Percentiles rank a stretch among this genome's conserved stretches.
These are phyloP conservation scores for Petunia hybrid DNA, from an alignment of 305 asterid genomes.

Conservation along the genomic window DNA sequence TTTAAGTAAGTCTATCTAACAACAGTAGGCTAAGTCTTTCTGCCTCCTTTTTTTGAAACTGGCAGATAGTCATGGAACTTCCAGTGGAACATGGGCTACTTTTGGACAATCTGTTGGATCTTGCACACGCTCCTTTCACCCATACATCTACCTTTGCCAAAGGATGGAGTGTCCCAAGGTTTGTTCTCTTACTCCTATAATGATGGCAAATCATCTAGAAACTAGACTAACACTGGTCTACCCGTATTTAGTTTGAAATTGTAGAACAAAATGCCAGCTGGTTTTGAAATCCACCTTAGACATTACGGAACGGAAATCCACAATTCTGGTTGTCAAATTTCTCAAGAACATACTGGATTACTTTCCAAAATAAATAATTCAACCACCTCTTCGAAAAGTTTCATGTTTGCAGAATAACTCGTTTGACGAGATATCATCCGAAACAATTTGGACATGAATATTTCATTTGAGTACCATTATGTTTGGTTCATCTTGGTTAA, in stretches of 20 bases:
- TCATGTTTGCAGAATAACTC: background rate
- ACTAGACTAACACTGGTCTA: background rate
- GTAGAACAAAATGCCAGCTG: background rate
- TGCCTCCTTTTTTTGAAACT: slow-evolving; percentile 20
- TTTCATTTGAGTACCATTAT: background rate
- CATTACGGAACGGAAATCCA: background rate
- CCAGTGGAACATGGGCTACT: slow-evolving; percentile 93
- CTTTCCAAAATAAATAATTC: background rate
- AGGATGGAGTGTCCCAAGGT: slow-evolving; percentile 97
- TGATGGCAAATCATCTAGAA: background rate
- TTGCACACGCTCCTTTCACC: slow-evolving; percentile 94
- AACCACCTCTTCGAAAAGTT: background rate
- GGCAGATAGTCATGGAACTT: slow-evolving; percentile 89
- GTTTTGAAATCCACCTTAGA: background rate
- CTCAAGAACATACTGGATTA: background rate
- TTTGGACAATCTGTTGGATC: slow-evolving; percentile 92
- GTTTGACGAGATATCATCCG: background rate
- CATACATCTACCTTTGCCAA: slow-evolving; percentile 94
- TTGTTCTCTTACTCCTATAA: background rate
- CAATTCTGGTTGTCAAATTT: background rate
- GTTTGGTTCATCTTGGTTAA: background rate
- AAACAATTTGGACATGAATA: background rate
- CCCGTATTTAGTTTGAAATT: background rate
- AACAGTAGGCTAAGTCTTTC: background rate
- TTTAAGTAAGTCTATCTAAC: slow-evolving; percentile 1